phyloP scores from a whole-genome alignment of 176 grass and related monocot genomes.

The Echinochloa phyllopogon region DNA sequence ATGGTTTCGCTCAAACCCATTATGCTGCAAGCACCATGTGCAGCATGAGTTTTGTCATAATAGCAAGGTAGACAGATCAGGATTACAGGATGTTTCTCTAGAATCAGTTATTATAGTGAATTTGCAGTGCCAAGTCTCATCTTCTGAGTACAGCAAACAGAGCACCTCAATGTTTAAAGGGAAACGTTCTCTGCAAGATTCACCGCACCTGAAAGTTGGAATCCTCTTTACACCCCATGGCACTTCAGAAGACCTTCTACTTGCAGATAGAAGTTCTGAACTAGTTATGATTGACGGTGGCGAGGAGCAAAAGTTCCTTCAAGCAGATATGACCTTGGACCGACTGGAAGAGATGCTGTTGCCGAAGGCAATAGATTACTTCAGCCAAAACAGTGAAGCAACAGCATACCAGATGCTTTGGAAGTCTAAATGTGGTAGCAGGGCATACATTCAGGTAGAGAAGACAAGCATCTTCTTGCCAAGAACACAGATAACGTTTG shows the following conservation, averaged over 20 bases:
- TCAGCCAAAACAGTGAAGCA: neutral
- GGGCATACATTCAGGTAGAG: neutral
- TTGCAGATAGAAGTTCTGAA: neutral
- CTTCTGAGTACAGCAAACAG: neutral
- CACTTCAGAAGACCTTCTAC: neutral
- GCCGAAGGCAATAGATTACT: neutral
- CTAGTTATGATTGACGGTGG: neutral
- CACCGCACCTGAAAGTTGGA: neutral
- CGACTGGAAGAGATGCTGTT: neutral
- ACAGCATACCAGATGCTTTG: neutral
- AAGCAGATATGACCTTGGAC: neutral
- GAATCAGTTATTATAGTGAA: neutral
- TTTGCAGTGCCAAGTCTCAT: neutral
- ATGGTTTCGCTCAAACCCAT: slow-evolving; percentile 25
- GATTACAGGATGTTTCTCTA: neutral
- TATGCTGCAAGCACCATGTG: slow-evolving; percentile 14
- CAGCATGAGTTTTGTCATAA: neutral
- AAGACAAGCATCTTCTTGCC: neutral
- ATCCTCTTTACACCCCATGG: neutral
- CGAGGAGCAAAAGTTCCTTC: neutral
- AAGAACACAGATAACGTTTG: neutral
- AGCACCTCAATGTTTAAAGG: neutral
- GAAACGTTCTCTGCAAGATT: neutral
- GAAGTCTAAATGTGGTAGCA: slow-evolving; percentile 19
- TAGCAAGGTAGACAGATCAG: neutral